Percentiles rank a stretch among this genome's conserved stretches.
Conservation (phyloP, 78 protist species). For the Planoprotostelium fungivorum region DNA sequence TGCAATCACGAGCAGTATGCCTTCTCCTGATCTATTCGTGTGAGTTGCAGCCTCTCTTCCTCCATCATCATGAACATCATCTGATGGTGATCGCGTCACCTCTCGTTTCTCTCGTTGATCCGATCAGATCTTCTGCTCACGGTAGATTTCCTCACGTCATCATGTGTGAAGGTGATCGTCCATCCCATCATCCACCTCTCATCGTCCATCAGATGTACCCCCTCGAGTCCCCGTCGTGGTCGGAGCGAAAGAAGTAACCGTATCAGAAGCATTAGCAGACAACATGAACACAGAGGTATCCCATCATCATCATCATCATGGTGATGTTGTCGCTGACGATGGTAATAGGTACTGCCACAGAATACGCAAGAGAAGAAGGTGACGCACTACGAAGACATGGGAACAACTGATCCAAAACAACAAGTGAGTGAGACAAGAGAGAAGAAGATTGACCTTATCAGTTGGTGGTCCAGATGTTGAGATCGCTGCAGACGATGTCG, state of each 20-base stretch:
- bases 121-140: neutral
- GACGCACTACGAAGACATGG: neutral
- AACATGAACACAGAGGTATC: neutral
- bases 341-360: neutral
- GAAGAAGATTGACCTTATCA: neutral
- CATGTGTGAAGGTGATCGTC: neutral
- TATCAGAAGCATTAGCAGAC: neutral
- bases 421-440: neutral
- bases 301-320: neutral
- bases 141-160: neutral
- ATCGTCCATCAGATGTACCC: no score
- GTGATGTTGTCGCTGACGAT: neutral
- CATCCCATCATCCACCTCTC: no score
- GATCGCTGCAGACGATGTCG: neutral
- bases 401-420: neutral
- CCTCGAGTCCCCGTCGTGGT: neutral
- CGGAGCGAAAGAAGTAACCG: neutral
- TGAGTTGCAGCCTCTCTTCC: no score
- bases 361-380: neutral
- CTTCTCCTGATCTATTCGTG: no score
- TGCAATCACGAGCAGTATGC: neutral
- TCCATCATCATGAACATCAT: no score
- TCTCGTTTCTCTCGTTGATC: neutral
- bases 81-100: no score
- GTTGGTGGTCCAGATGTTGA: neutral